These are phyloP conservation scores for Alternaria sp. DNA, from an alignment of 2,329 filamentous ascomycete genomes.

Conservation along the genomic window DNA sequence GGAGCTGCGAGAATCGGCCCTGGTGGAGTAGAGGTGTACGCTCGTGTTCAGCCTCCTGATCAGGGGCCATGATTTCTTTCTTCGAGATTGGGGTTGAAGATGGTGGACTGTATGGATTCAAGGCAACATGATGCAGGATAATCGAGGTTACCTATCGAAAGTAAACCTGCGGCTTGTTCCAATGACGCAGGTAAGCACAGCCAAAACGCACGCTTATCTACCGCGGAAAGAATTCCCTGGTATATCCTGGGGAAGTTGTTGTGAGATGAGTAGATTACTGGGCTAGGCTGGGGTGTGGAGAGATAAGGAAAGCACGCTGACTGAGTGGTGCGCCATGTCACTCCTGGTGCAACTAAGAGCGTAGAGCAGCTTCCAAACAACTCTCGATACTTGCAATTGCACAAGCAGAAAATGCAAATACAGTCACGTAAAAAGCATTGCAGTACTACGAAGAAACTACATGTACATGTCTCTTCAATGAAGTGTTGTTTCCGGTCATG, in stretches of 20 bases:
- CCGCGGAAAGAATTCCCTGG: slow-evolving; percentile 16
- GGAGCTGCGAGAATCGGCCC: slow-evolving; percentile 46
- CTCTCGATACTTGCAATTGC: not conserved
- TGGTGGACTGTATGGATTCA: not conserved
- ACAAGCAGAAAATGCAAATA: not conserved
- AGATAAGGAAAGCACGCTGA: slow-evolving; percentile 34
- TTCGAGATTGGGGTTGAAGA: not conserved
- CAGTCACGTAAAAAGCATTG: not conserved
- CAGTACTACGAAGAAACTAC: slow-evolving; percentile 4
- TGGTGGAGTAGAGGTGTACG: slow-evolving; percentile 47
- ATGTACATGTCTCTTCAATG: slow-evolving; percentile 3
- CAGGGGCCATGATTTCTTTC: slow-evolving; percentile 27
- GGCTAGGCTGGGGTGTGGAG: slow-evolving; percentile 11
- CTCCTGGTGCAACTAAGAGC: not conserved
- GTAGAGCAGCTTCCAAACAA: not conserved
- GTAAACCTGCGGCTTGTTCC: slow-evolving; percentile 5
- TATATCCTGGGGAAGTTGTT: slow-evolving; percentile 19
- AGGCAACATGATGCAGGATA: not conserved
- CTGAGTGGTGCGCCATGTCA: slow-evolving; percentile 17
- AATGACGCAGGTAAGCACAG: slow-evolving; percentile 17
- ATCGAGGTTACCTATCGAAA: not conserved
- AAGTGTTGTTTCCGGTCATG: slow-evolving; percentile 1
- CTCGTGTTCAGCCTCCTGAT: slow-evolving; percentile 44
- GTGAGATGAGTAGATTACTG: slow-evolving; percentile 17
- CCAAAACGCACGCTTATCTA: slow-evolving; percentile 24